These are phyloP conservation scores for Vaccinium macrocarpon DNA, from an alignment of 148 eudicot genomes.

Conservation along the genomic window DNA sequence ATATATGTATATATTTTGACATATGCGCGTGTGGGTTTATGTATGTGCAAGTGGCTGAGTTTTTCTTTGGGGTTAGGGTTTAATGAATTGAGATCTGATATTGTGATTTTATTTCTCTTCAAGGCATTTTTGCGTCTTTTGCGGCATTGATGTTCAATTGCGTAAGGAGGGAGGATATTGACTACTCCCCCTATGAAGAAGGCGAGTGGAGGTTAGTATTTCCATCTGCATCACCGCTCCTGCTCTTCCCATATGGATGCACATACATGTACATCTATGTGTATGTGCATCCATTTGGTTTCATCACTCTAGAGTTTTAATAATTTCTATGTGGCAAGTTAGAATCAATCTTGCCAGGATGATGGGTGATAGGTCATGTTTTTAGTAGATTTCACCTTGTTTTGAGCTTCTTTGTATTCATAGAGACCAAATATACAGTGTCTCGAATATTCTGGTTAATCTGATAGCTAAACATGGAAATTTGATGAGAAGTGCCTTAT, in stretches of 20 bases:
- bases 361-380: background rate
- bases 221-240: background rate
- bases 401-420: background rate
- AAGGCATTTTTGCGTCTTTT: slow-evolving; percentile 88
- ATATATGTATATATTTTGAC: too few relatives aligned
- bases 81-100: background rate
- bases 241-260: background rate
- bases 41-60: too few relatives aligned
- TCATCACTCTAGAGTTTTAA: background rate
- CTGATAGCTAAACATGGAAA: background rate
- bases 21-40: too few relatives aligned
- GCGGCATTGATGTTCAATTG: slow-evolving; percentile 98
- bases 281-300: background rate
- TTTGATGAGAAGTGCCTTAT: too few relatives aligned
- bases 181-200: slow-evolving; percentile 93
- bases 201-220: slow-evolving; percentile 90
- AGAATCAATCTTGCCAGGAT: too few relatives aligned
- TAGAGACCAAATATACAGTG: background rate
- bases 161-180: slow-evolving; percentile 87
- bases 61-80: slow-evolving; percentile 11
- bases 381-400: background rate
- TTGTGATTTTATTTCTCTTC: background rate
- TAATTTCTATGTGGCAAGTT: background rate
- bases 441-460: background rate
- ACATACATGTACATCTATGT: background rate